Percentiles rank a stretch among this genome's conserved stretches.
Evolutionary conservation across 1,139 yeast genomes (phyloP).

Genomic region (Yamadazyma diddensiae): DNA sequence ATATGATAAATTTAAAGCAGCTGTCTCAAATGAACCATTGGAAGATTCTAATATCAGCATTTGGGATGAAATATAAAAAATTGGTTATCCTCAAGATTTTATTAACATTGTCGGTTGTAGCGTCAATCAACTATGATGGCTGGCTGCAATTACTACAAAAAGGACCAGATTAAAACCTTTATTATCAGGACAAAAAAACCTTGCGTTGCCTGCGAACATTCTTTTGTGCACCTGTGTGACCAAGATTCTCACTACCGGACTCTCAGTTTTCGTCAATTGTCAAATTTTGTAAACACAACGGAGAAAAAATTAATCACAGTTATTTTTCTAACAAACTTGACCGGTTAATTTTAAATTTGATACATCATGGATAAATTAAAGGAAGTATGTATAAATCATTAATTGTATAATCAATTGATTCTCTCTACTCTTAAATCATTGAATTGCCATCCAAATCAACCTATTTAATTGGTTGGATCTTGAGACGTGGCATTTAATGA

Average conservation of each 20-base stretch:
- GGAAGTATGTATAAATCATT: slow-evolving; percentile 39
- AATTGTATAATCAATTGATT: too few species aligned
- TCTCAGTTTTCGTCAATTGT: slow-evolving; percentile 9
- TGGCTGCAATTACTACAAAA: slow-evolving; percentile 11
- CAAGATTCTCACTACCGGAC: neutral
- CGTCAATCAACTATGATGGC: too few species aligned
- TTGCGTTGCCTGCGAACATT: too few species aligned
- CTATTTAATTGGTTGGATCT: neutral
- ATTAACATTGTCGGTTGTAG: slow-evolving; percentile 1
- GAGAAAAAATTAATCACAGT: slow-evolving; percentile 6
- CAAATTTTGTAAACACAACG: slow-evolving; percentile 12
- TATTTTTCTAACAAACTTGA: slow-evolving; percentile 8
- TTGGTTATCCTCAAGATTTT: neutral
- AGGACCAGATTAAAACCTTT: slow-evolving; percentile 2
- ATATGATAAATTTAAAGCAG: slow-evolving; percentile 13
- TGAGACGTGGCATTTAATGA: too few species aligned
- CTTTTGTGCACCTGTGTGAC: neutral
- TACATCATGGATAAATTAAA: slow-evolving; percentile 46
- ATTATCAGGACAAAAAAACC: slow-evolving; percentile 6
- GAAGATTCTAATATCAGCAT: slow-evolving; percentile 12
- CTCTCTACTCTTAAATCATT: too few species aligned
- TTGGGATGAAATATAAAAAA: neutral
- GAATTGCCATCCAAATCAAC: neutral
- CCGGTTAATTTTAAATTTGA: slow-evolving; percentile 3
- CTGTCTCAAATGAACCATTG: slow-evolving; percentile 15